These are phyloP conservation scores for Sporothrix sp. DNA, from an alignment of 2,329 filamentous ascomycete genomes.

Conservation along the genomic window DNA sequence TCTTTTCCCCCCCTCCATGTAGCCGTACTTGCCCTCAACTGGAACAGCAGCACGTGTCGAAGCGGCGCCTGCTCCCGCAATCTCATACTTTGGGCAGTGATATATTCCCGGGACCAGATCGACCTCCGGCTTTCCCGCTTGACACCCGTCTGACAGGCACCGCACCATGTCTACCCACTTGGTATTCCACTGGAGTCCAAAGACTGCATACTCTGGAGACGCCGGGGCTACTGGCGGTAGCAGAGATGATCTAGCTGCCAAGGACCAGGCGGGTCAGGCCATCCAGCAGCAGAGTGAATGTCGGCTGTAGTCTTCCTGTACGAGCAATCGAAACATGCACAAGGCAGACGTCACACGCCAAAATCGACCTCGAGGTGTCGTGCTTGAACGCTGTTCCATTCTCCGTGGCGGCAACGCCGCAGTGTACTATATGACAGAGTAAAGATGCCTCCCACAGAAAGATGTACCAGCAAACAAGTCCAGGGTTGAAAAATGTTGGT, in stretches of 20 bases:
- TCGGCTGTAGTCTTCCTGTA: too few relatives aligned
- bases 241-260: too few relatives aligned
- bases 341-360: too few relatives aligned
- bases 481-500: neutral
- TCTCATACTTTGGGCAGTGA: too few relatives aligned
- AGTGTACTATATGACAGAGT: conserved; percentile 2
- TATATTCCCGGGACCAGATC: too few relatives aligned
- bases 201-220: neutral
- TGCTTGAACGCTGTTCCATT: conserved; percentile 5
- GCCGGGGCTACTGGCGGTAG: neutral
- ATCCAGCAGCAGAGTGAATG: too few relatives aligned
- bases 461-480: neutral
- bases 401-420: neutral
- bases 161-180: too few relatives aligned
- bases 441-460: neutral
- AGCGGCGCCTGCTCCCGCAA: too few relatives aligned
- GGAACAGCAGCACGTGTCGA: too few relatives aligned
- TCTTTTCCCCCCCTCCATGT: too few relatives aligned
- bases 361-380: neutral
- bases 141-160: neutral
- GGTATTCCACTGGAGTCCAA: neutral
- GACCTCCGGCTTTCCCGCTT: neutral
- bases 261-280: too few relatives aligned
- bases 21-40: neutral
- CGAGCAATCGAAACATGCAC: too few relatives aligned